These are phyloP conservation scores for Penicillium verhagenii DNA, from an alignment of 495 filamentous ascomycete species.

Conservation along the genomic window DNA sequence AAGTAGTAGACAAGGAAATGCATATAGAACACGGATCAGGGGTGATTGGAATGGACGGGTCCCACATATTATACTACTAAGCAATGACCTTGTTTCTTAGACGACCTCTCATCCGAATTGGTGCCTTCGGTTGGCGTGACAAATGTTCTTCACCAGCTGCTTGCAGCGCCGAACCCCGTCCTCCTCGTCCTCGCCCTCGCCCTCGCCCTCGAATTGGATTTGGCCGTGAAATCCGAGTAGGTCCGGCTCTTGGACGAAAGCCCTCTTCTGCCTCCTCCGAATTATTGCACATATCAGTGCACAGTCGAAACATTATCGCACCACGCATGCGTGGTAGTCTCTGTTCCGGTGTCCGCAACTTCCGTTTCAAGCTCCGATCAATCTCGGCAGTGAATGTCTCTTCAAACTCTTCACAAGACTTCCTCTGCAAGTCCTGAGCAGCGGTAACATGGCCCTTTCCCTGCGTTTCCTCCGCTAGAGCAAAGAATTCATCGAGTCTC, in stretches of 20 bases:
- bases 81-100: not conserved
- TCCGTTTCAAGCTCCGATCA: not conserved
- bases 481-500: not conserved
- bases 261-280: not conserved
- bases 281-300: constrained; percentile 1
- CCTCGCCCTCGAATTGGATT: not conserved
- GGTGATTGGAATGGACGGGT: too few species aligned
- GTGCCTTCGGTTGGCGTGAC: not conserved
- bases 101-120: not conserved
- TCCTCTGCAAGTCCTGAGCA: not conserved
- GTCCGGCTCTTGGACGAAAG: not conserved
- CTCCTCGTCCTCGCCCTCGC: not conserved
- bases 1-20: too few species aligned
- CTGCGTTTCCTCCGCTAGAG: not conserved
- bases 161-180: too few species aligned
- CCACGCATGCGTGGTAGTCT: not conserved
- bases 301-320: not conserved
- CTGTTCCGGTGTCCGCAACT: not conserved
- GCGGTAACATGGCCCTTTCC: not conserved
- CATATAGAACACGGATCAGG: too few species aligned
- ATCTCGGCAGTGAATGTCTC: not conserved
- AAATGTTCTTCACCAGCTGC: too few species aligned
- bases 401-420: not conserved
- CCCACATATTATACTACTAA: too few species aligned
- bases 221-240: not conserved